Evolutionary conservation across 2,329 filamentous ascomycete genomes (phyloP).

Genomic region (Colletotrichum higginsianum): DNA sequence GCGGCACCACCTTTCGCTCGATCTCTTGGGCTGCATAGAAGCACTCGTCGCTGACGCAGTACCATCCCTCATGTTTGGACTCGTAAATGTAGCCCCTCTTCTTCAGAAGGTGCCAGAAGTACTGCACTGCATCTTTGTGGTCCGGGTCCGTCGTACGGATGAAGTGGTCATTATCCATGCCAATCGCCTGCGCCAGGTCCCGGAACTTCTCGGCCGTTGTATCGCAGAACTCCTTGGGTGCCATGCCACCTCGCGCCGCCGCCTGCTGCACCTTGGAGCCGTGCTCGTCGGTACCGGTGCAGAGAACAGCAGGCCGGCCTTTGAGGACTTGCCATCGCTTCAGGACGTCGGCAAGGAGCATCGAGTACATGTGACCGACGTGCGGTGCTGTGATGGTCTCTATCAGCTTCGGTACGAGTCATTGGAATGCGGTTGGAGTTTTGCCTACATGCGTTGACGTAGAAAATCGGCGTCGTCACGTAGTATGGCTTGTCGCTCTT

Average conservation of each 20-base stretch:
- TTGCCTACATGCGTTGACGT: slow-evolving; percentile 89
- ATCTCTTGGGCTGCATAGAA: slow-evolving; percentile 89
- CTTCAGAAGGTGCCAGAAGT: slow-evolving; percentile 88
- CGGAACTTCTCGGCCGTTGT: slow-evolving; percentile 84
- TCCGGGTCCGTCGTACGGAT: slow-evolving; percentile 90
- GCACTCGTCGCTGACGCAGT: slow-evolving; percentile 95
- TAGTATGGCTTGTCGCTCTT: slow-evolving; percentile 83
- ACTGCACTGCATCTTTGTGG: slow-evolving; percentile 87
- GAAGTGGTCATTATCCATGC: slow-evolving; percentile 86
- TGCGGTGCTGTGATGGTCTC: slow-evolving; percentile 78
- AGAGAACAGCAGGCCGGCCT: slow-evolving; percentile 79
- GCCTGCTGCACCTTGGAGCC: slow-evolving; percentile 97
- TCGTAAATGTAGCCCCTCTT: slow-evolving; percentile 86
- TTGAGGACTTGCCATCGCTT: slow-evolving; percentile 91
- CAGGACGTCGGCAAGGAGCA: slow-evolving; percentile 90
- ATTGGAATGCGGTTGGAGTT: slow-evolving; percentile 5
- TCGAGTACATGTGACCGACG: slow-evolving; percentile 93
- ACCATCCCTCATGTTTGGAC: slow-evolving; percentile 93
- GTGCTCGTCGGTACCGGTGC: slow-evolving; percentile 97
- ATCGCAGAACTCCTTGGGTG: slow-evolving; percentile 91
- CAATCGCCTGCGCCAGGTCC: slow-evolving; percentile 77
- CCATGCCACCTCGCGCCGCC: slow-evolving; percentile 77
- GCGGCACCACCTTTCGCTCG: slow-evolving; percentile 80
- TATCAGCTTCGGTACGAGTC: slow-evolving; percentile 42
- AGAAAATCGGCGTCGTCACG: slow-evolving; percentile 97